Conservation (phyloP, 108 stramenopile species). For the Licmophora abbreviata region DNA sequence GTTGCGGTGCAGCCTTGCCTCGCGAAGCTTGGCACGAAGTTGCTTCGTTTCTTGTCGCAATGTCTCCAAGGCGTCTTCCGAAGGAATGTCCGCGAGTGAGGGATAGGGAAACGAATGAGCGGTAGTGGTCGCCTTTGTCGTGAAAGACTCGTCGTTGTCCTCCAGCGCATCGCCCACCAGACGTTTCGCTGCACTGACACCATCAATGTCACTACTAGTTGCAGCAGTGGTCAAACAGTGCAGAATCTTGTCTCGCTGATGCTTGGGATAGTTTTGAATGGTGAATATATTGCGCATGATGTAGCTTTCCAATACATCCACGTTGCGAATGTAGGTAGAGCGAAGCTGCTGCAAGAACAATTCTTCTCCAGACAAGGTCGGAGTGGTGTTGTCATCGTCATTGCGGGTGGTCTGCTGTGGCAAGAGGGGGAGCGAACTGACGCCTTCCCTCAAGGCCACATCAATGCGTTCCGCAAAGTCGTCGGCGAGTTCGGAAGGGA, state of each 20-base stretch:
- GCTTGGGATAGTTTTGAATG: conserved; percentile 29
- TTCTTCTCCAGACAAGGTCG: conserved; percentile 17
- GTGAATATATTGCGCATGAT: conserved; percentile 42
- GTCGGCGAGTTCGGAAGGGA: conserved; percentile 31
- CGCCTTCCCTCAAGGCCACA: conserved; percentile 25
- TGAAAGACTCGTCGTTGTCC: conserved; percentile 1
- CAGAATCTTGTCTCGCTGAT: conserved; percentile 36
- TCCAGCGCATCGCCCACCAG: background rate
- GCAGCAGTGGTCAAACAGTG: conserved; percentile 5
- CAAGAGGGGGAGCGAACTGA: conserved; percentile 37
- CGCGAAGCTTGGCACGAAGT: conserved; percentile 4
- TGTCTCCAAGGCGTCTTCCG: background rate
- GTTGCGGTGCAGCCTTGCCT: conserved; percentile 3
- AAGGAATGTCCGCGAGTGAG: conserved; percentile 14
- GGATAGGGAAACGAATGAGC: conserved; percentile 1
- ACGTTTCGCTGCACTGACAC: background rate
- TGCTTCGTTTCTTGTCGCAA: conserved; percentile 7
- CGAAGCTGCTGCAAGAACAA: conserved; percentile 21
- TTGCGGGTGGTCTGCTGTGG: conserved; percentile 5
- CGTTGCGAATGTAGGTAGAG: conserved; percentile 38
- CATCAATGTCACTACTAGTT: background rate
- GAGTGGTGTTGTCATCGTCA: background rate
- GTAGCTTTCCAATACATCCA: conserved; percentile 46
- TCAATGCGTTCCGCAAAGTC: conserved; percentile 32
- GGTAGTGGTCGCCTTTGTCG: background rate